Evolutionary conservation across 2,329 filamentous ascomycete genomes (phyloP).

Genomic region (Aspergillus ochraceus): DNA sequence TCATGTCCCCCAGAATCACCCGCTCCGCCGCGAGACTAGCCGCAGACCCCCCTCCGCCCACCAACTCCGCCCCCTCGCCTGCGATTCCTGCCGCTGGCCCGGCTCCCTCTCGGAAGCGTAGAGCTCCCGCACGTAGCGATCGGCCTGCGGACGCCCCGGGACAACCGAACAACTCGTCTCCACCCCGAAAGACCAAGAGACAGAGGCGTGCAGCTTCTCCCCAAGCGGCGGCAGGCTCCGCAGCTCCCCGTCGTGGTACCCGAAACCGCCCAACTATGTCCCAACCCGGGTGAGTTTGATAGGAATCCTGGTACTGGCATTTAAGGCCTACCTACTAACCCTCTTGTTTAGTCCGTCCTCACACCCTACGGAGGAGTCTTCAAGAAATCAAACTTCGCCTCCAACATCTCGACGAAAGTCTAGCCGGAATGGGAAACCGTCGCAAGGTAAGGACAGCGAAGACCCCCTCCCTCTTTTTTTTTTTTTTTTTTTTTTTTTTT

Average conservation of each 20-base stretch:
- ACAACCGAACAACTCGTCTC: conserved; percentile 30
- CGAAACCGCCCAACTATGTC: conserved; percentile 42
- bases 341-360: conserved; percentile 57
- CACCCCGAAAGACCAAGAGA: conserved; percentile 66
- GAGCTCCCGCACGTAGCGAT: conserved; percentile 59
- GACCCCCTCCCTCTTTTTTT: no score
- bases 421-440: conserved; percentile 67
- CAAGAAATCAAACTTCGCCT: conserved; percentile 55
- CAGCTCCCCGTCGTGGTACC: conserved; percentile 44
- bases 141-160: conserved; percentile 38
- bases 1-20: conserved; percentile 97
- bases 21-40: conserved; percentile 91
- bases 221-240: conserved; percentile 37
- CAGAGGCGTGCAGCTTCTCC: conserved; percentile 61
- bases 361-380: conserved; percentile 64
- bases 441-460: conserved; percentile 47
- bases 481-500: no score
- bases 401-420: conserved; percentile 71
- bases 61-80: conserved; percentile 41
- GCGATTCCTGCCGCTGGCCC: conserved; percentile 43
- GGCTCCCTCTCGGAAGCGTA: conserved; percentile 71
- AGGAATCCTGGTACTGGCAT: not conserved
- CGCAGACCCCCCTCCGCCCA: conserved; percentile 56
- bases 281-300: conserved; percentile 40
- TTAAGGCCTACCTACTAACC: conserved; percentile 15